Conservation (phyloP, 208 protist species). For the Acanthamoeba healyi region DNA sequence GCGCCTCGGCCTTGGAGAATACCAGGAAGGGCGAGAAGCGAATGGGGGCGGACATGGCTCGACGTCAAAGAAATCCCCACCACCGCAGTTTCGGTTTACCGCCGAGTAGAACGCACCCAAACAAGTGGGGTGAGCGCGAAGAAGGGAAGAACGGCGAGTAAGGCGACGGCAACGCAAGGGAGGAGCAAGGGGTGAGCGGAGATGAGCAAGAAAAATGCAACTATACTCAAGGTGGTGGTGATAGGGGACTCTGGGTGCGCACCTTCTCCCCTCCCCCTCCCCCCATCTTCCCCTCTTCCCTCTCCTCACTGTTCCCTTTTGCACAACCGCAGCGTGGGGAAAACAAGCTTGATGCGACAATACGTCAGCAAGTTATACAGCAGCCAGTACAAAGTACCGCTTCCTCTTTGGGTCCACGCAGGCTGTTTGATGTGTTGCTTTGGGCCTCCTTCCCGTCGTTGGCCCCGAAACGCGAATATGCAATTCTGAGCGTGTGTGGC, state of each 20-base stretch:
- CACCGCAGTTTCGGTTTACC: no score
- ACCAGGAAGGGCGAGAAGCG: no score
- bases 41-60: no score
- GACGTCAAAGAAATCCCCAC: no score
- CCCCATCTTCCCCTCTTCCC: not conserved
- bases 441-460: not conserved
- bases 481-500: not conserved
- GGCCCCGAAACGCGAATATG: not conserved
- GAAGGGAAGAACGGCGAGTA: not conserved
- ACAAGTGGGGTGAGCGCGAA: no score
- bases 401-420: not conserved
- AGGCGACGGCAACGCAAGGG: not conserved
- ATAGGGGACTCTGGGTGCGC: slow-evolving; percentile 21
- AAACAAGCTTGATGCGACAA: slow-evolving; percentile 19
- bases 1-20: no score
- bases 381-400: slow-evolving; percentile 3
- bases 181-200: not conserved
- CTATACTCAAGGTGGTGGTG: slow-evolving; percentile 1
- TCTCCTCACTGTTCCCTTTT: not conserved
- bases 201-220: not conserved
- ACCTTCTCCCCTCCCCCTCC: not conserved
- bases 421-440: not conserved
- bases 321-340: slow-evolving; percentile 23
- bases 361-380: not conserved
- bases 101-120: no score